These are phyloP conservation scores for Limonium bicolor DNA, from an alignment of 148 eudicot genomes.

Conservation along the genomic window DNA sequence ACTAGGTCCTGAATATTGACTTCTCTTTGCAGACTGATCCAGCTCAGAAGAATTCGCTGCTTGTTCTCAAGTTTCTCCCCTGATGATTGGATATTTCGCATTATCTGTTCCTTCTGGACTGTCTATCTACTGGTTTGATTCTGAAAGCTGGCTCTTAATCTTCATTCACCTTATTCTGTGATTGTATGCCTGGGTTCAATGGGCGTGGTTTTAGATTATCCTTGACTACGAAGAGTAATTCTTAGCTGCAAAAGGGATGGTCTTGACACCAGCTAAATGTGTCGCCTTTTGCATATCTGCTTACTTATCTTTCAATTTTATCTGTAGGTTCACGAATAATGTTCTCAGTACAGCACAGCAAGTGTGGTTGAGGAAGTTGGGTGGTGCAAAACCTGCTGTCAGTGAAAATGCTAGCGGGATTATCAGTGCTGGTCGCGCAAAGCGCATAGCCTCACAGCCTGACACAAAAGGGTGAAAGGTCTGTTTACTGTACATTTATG, in stretches of 20 bases:
- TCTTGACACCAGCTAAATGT: no score
- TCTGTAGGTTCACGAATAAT: constrained; percentile 81
- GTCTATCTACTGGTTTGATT: constrained; percentile 81
- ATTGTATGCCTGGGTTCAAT: no score
- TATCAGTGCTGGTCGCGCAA: constrained; percentile 90
- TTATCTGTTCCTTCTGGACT: constrained; percentile 96
- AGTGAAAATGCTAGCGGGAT: constrained; percentile 66
- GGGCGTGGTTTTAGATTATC: no score
- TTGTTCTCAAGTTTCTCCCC: constrained; percentile 82
- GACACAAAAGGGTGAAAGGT: constrained; percentile 65
- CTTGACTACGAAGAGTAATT: no score
- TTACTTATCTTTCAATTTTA: no score
- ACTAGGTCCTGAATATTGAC: constrained; percentile 9
- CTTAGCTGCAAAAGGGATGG: no score
- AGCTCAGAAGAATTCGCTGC: constrained; percentile 86
- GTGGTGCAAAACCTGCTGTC: constrained; percentile 87
- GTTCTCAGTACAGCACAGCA: constrained; percentile 97
- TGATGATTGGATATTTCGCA: constrained; percentile 98
- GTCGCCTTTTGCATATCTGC: no score
- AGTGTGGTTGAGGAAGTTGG: constrained; percentile 79
- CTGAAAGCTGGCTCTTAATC: no score
- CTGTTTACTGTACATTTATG: constrained; percentile 9
- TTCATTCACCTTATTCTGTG: no score
- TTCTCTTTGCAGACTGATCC: constrained; percentile 69
- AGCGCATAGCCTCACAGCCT: constrained; percentile 47